These are phyloP conservation scores for Neofusicoccum parvum DNA, from an alignment of 2,329 filamentous ascomycete genomes.

Conservation along the genomic window DNA sequence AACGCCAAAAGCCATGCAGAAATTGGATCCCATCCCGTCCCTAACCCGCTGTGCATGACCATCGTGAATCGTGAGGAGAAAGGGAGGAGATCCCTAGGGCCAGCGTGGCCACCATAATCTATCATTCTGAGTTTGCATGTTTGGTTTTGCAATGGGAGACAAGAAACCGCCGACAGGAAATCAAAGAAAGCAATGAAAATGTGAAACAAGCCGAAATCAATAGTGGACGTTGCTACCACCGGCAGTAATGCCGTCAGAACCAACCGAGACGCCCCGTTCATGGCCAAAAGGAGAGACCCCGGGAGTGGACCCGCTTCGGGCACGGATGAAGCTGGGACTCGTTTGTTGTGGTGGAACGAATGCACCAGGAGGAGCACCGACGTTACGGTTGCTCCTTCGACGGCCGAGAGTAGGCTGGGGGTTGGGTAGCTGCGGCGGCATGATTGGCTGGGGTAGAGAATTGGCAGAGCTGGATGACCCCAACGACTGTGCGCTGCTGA, in stretches of 20 bases:
- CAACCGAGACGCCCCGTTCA: slow-evolving; percentile 26
- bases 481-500: slow-evolving; percentile 26
- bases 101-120: slow-evolving; percentile 10
- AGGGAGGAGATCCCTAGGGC: slow-evolving; percentile 1
- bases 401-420: slow-evolving; percentile 27
- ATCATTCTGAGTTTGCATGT: slow-evolving; percentile 7
- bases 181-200: background rate
- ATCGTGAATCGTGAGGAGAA: slow-evolving; percentile 6
- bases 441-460: slow-evolving; percentile 33
- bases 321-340: slow-evolving; percentile 34
- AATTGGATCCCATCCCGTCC: background rate
- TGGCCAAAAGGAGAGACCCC: slow-evolving; percentile 36
- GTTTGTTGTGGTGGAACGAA: slow-evolving; percentile 30
- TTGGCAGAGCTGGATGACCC: slow-evolving; percentile 28
- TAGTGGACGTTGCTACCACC: slow-evolving; percentile 23
- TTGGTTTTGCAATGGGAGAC: background rate
- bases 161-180: background rate
- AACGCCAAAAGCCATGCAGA: slow-evolving; percentile 11
- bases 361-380: slow-evolving; percentile 29
- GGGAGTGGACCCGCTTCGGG: slow-evolving; percentile 29
- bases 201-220: slow-evolving; percentile 10
- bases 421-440: slow-evolving; percentile 24
- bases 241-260: slow-evolving; percentile 33
- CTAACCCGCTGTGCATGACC: background rate
- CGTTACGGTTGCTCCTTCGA: slow-evolving; percentile 40